These are phyloP conservation scores for Corynespora cassiicola DNA, from an alignment of 2,329 filamentous ascomycete genomes.

Conservation along the genomic window DNA sequence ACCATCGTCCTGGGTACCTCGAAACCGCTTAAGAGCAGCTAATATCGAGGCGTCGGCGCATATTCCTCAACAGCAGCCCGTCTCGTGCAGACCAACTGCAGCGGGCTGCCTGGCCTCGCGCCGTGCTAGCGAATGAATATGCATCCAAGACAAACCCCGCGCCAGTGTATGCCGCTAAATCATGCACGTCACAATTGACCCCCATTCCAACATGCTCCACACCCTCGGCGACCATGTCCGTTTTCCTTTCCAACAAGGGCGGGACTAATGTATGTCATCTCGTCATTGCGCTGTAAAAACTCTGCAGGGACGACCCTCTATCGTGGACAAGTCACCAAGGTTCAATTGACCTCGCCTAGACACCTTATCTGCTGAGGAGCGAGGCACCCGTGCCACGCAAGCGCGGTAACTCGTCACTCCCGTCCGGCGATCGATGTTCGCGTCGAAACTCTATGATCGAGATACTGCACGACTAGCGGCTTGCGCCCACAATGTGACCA, in stretches of 20 bases:
- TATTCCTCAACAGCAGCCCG: constrained; percentile 2
- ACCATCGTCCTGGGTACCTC: constrained; percentile 15
- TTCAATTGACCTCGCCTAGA: too few relatives aligned
- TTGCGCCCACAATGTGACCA: constrained; percentile 27
- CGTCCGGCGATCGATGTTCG: constrained; percentile 23
- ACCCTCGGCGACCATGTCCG: constrained; percentile 28
- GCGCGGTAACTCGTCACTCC: too few relatives aligned
- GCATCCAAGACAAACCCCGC: constrained; percentile 33
- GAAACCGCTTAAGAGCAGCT: constrained; percentile 7
- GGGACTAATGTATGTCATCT: constrained; percentile 33
- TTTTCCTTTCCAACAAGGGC: constrained; percentile 24
- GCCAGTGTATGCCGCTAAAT: constrained; percentile 34
- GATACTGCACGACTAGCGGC: constrained; percentile 24
- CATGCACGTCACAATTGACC: constrained; percentile 45
- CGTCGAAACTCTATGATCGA: constrained; percentile 21
- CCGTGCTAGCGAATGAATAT: constrained; percentile 29
- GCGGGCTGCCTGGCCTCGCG: constrained; percentile 15
- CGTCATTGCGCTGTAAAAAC: constrained; percentile 20
- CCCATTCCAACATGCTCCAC: constrained; percentile 23
- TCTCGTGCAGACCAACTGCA: constrained; percentile 18
- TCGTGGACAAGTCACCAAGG: constrained; percentile 17
- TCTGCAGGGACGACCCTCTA: constrained; percentile 26
- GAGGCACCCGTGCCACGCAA: too few relatives aligned
- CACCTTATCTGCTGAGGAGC: too few relatives aligned
- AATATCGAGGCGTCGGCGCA: constrained; percentile 10